Conservation (phyloP, 495 filamentous ascomycete species). For the Penicillium odoratum region DNA sequence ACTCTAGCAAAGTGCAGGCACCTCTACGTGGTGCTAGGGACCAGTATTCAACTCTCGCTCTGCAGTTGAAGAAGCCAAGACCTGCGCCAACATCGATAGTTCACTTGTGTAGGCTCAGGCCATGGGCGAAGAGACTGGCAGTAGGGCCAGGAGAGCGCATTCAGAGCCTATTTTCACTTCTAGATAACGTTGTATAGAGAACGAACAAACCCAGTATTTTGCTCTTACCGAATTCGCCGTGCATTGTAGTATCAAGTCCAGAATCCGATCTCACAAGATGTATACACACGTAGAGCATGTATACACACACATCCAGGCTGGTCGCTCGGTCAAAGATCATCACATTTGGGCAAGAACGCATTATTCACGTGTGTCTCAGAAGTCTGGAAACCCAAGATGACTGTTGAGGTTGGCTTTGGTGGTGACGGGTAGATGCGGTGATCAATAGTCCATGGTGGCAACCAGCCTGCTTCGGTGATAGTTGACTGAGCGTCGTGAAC, state of each 20-base stretch:
- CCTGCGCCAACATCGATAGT: not conserved
- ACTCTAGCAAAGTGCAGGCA: not conserved
- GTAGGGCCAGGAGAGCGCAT: conserved; percentile 1
- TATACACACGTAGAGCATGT: not conserved
- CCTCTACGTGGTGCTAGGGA: not conserved
- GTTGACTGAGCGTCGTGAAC: conserved; percentile 1
- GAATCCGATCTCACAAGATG: conserved; percentile 1
- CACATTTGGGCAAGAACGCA: conserved; percentile 1
- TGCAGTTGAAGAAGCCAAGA: not conserved
- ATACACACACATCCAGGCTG: conserved; percentile 1
- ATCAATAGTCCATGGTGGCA: not conserved
- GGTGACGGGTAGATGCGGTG: conserved; percentile 1
- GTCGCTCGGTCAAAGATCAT: conserved; percentile 4
- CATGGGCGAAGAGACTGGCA: conserved; percentile 5
- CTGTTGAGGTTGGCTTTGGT: conserved; percentile 1
- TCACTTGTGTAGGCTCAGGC: conserved; percentile 1
- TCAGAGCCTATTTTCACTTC: conserved; percentile 1
- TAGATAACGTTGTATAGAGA: conserved; percentile 1
- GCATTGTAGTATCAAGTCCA: conserved; percentile 2
- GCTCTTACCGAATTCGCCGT: conserved; percentile 2
- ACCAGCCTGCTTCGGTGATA: not conserved
- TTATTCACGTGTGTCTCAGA: not conserved
- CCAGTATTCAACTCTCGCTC: not conserved
- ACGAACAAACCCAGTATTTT: conserved; percentile 4
- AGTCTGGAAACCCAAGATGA: conserved; percentile 2